Evolutionary conservation across 306 rosid species (phyloP), one percentile per base, ranked within the genome.

Genomic region (Ormosia emarginata): DNA sequence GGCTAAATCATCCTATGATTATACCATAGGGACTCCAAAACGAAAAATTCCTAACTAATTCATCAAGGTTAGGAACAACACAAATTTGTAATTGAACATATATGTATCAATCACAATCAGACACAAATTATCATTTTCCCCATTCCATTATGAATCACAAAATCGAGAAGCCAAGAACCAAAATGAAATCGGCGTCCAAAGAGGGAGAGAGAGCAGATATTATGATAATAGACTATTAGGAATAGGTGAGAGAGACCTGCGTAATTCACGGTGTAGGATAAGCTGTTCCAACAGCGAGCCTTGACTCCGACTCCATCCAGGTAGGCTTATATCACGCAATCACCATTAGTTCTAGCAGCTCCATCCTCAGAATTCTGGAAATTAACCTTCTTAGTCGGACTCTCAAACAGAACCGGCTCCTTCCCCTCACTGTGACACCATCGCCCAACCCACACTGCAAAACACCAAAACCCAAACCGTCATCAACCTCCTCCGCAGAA

Each of bases 201-300:
- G 0, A 24, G 24, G 24, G 24, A 24, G 24, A 24, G 24, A 24
- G 24, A 24, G 24, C 24, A 24, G 0, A 24, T 24, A 24, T 24
- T 24, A 24, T 24, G 59, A 13, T 10, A 65, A 52, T 10, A 2
- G 37, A 68, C 12, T 3, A 47, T n/a, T 1, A 32, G 50, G 29
- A 64, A 58, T 24, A 24, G 1, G 3, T 12, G 6, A 17, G 68
- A 71, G 47, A 37, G 18, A 92, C 97, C 98, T 82, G 98, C 92
- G 73, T 94, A 94, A 81, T 94, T 92, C 37, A 94, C 92, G 82
- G 97, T 92, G 78, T 94, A 94, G 14, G 98, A 88, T 61, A 94
- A 85, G 62, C 95, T 97, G 37, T 94, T 94, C 68, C 98, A 93
- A 46, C 98, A 97, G 37, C 97, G 97, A 46, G 98, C 94, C 89